Evolutionary conservation across 805 yeast genomes (phyloP).

Genomic region (Pichia manshurica): DNA sequence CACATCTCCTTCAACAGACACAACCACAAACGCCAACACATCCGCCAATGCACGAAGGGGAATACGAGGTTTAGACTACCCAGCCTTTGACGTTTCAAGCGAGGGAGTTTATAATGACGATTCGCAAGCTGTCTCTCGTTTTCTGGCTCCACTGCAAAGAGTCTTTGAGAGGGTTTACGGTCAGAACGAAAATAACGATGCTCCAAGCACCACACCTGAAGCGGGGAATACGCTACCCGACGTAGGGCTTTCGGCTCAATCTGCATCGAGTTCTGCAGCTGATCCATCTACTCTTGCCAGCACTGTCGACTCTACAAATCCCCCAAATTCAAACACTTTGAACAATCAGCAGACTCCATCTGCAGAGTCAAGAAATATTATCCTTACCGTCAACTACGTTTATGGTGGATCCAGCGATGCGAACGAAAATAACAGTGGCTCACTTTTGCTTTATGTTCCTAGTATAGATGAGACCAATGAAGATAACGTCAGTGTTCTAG

Average conservation of each 20-base stretch:
- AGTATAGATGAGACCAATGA: slow-evolving; percentile 56
- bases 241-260: too few species aligned
- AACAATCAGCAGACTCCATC: neutral
- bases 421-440: slow-evolving; percentile 36
- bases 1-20: neutral
- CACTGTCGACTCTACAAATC: neutral
- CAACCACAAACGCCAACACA: neutral
- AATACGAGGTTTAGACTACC: slow-evolving; percentile 31
- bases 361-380: slow-evolving; percentile 31
- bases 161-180: slow-evolving; percentile 15
- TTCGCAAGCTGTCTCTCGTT: slow-evolving; percentile 19
- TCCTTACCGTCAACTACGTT: slow-evolving; percentile 37
- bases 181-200: neutral
- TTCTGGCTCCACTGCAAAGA: slow-evolving; percentile 24
- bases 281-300: neutral
- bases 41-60: slow-evolving; percentile 12
- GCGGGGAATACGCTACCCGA: too few species aligned
- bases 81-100: slow-evolving; percentile 33
- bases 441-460: slow-evolving; percentile 61
- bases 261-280: neutral
- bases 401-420: slow-evolving; percentile 19
- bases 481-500: slow-evolving; percentile 52
- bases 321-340: neutral
- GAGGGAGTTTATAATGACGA: slow-evolving; percentile 29
- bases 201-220: neutral